Percentiles rank a stretch among this genome's conserved stretches.
phyloP scores from a whole-genome alignment of 2,329 filamentous ascomycete genomes.

The Grosmannia huntii region DNA sequence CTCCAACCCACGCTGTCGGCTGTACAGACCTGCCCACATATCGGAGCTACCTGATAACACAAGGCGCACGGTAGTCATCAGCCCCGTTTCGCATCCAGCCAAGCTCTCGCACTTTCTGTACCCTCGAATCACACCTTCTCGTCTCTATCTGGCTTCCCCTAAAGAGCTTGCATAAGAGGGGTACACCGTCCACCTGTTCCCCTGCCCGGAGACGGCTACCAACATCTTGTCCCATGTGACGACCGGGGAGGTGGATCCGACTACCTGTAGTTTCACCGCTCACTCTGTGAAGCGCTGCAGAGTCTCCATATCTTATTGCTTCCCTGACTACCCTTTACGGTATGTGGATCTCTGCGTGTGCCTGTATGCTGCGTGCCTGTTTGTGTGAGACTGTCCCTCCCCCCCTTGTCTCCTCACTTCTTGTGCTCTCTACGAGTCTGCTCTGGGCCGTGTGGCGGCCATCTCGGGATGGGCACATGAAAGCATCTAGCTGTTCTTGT shows the following conservation, averaged over 20 bases:
- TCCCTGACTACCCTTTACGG: neutral
- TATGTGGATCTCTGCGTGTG: neutral
- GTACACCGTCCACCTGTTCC: neutral
- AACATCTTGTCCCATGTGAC: constrained; percentile 23
- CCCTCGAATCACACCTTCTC: neutral
- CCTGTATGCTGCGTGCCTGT: neutral
- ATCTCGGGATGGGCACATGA: constrained; percentile 3
- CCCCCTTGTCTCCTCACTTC: neutral
- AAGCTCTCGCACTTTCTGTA: neutral
- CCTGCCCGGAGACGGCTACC: constrained; percentile 5
- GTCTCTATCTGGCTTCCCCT: neutral
- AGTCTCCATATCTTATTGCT: neutral
- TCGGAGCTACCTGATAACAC: neutral
- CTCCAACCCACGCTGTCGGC: neutral
- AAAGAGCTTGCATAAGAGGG: constrained; percentile 10
- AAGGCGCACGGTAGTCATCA: neutral
- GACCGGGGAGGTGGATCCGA: constrained; percentile 19
- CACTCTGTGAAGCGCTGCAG: neutral
- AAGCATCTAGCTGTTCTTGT: neutral
- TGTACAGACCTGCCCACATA: neutral
- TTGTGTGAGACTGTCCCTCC: neutral
- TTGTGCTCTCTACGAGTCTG: constrained; percentile 7
- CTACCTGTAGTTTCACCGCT: constrained; percentile 20
- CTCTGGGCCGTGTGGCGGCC: constrained; percentile 2
- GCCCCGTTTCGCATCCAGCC: neutral